These are phyloP conservation scores for Pseudogymnoascus sp. DNA, from an alignment of 2,329 filamentous ascomycete genomes.

Conservation along the genomic window DNA sequence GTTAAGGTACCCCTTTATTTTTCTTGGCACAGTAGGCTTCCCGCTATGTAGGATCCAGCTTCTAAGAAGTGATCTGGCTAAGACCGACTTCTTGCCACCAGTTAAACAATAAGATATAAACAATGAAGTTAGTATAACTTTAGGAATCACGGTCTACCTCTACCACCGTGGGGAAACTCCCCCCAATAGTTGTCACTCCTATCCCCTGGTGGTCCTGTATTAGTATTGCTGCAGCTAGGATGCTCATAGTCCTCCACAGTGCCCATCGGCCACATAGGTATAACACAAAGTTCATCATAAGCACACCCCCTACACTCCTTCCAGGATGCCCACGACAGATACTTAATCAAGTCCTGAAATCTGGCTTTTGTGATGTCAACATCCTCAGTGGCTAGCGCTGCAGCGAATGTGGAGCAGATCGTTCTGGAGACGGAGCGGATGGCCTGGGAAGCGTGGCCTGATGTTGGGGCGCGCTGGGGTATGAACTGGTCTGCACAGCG, in stretches of 20 bases:
- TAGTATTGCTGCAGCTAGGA: slow-evolving; percentile 35
- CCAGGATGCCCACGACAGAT: slow-evolving; percentile 53
- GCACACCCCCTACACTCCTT: slow-evolving; percentile 47
- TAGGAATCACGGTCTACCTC: too few species aligned
- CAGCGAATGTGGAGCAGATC: not conserved
- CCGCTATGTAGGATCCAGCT: too few species aligned
- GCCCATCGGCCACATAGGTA: slow-evolving; percentile 59
- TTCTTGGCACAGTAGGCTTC: too few species aligned
- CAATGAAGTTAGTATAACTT: too few species aligned
- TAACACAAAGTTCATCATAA: slow-evolving; percentile 47
- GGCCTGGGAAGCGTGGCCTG: not conserved
- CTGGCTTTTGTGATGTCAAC: not conserved
- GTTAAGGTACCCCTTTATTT: too few species aligned
- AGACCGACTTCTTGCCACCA: too few species aligned
- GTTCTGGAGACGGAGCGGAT: not conserved
- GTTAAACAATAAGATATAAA: too few species aligned
- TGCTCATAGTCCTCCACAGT: slow-evolving; percentile 43
- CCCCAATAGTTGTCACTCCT: too few species aligned
- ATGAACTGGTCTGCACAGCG: slow-evolving; percentile 9
- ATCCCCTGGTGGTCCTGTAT: too few species aligned
- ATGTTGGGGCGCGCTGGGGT: not conserved
- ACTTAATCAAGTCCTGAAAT: slow-evolving; percentile 34
- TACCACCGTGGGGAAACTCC: too few species aligned
- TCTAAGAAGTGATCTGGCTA: too few species aligned
- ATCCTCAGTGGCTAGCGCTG: not conserved